phyloP scores from a whole-genome alignment of 495 filamentous ascomycete genomes.

The Oidiodendron maius region DNA sequence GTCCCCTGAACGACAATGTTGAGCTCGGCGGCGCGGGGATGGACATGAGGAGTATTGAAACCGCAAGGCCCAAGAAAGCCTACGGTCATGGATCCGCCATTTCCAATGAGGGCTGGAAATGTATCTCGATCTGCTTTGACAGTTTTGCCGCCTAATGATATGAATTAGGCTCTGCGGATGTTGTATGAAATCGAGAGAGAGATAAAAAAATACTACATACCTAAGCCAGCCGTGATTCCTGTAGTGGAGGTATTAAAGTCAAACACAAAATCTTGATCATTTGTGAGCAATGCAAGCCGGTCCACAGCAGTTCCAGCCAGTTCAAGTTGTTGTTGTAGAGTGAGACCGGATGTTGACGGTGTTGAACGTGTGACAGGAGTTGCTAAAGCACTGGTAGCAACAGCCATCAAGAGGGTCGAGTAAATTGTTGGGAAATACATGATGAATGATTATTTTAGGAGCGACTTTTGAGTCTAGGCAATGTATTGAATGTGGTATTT shows the following conservation, averaged over 20 bases:
- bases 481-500: too few relatives aligned
- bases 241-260: conserved; percentile 21
- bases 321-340: conserved; percentile 17
- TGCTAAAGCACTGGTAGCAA: too few relatives aligned
- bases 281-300: conserved; percentile 25
- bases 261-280: conserved; percentile 26
- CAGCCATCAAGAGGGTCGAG: too few relatives aligned
- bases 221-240: conserved; percentile 18
- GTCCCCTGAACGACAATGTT: conserved; percentile 30
- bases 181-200: too few relatives aligned
- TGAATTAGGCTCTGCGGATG: too few relatives aligned
- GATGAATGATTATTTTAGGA: too few relatives aligned
- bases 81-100: conserved; percentile 32
- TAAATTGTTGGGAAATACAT: too few relatives aligned
- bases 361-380: too few relatives aligned
- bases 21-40: conserved; percentile 41
- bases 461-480: too few relatives aligned
- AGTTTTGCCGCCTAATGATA: too few relatives aligned
- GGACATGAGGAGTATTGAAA: conserved; percentile 43
- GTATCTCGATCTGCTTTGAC: conserved; percentile 31
- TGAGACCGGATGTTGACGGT: too few relatives aligned
- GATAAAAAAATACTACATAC: too few relatives aligned
- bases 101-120: conserved; percentile 38
- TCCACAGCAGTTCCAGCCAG: conserved; percentile 23
- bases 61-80: conserved; percentile 35